Percentiles rank a stretch among this genome's conserved stretches.
Evolutionary conservation across 2,329 filamentous ascomycete genomes (phyloP).

Genomic region (Colletotrichum noveboracense): DNA sequence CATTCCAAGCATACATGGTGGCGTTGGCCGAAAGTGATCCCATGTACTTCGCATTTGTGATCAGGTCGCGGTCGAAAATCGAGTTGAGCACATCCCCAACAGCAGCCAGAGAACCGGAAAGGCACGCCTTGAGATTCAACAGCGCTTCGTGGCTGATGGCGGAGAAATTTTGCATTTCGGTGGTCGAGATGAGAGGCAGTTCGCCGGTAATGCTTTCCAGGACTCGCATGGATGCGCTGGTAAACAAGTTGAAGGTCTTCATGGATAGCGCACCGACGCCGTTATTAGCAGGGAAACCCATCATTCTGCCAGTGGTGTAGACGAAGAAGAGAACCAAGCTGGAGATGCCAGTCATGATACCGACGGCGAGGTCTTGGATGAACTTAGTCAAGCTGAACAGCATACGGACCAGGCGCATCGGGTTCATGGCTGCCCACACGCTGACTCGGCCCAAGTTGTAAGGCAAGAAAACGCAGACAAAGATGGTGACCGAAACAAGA

Average conservation of each 20-base stretch:
- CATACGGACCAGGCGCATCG: conserved; percentile 75
- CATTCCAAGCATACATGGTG: conserved; percentile 24
- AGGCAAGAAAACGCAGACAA: conserved; percentile 85
- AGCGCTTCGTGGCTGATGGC: conserved; percentile 77
- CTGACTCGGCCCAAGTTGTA: conserved; percentile 91
- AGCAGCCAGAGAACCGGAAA: conserved; percentile 45
- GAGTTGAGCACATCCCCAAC: conserved; percentile 46
- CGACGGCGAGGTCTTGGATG: conserved; percentile 76
- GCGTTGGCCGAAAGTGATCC: conserved; percentile 25
- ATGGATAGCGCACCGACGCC: conserved; percentile 14
- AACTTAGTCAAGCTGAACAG: conserved; percentile 79
- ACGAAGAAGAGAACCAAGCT: conserved; percentile 9
- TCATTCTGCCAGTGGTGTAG: conserved; percentile 20
- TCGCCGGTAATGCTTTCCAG: conserved; percentile 56
- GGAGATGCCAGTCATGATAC: conserved; percentile 51
- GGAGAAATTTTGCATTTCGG: conserved; percentile 78
- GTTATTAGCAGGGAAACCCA: conserved; percentile 16
- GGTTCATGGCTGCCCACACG: conserved; percentile 80
- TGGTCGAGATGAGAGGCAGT: conserved; percentile 52
- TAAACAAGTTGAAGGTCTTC: conserved; percentile 47
- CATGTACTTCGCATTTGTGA: conserved; percentile 30
- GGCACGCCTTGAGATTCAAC: conserved; percentile 60
- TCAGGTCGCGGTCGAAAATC: conserved; percentile 49
- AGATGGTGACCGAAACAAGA: conserved; percentile 85
- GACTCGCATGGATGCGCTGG: conserved; percentile 51